phyloP scores from a whole-genome alignment of 345 rosid genomes.

The Pelargonium nanum region DNA sequence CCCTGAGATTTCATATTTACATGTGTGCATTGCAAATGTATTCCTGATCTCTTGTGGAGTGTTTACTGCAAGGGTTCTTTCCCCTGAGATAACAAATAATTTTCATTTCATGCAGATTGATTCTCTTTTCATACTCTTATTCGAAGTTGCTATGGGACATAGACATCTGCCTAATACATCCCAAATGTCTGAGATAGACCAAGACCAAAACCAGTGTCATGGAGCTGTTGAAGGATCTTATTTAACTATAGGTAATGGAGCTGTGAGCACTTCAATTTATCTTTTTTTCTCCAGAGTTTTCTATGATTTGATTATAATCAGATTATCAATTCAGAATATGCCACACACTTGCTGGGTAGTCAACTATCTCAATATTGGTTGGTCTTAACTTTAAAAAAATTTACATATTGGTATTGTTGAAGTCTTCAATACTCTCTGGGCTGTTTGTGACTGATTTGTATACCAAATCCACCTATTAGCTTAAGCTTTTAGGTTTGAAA shows the following conservation, averaged over 20 bases:
- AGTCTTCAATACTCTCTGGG: no score
- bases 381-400: no score
- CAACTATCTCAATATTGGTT: background rate
- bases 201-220: constrained; percentile 5
- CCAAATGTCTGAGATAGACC: constrained; percentile 11
- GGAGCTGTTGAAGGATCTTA: constrained; percentile 5
- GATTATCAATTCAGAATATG: background rate
- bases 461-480: background rate
- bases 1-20: background rate
- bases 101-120: constrained; percentile 8
- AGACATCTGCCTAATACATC: constrained; percentile 4
- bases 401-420: no score
- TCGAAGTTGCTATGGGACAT: constrained; percentile 16
- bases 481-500: background rate
- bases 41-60: background rate
- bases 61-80: background rate
- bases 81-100: background rate
- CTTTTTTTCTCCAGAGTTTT: background rate
- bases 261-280: background rate
- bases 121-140: constrained; percentile 1
- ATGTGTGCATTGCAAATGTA: background rate
- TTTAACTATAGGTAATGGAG: constrained; percentile 7
- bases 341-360: background rate
- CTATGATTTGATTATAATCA: background rate
- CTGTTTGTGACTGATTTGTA: background rate